phyloP scores from a whole-genome alignment of 306 rosid species.

The Gastrolobium bilobum region DNA sequence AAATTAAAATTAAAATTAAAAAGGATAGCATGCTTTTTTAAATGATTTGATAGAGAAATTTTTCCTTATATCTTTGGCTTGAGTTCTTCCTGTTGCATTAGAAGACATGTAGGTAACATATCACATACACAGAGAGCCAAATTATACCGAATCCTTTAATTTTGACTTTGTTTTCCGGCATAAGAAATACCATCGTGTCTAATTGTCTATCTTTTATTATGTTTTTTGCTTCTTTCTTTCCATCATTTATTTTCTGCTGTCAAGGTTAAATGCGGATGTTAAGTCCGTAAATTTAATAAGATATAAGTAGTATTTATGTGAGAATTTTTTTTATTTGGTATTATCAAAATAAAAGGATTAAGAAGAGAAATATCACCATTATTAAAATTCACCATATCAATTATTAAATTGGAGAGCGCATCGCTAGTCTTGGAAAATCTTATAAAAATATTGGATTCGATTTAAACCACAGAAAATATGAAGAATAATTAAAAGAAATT shows the following conservation, averaged over 20 bases:
- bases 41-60: not conserved
- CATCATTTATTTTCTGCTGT: not conserved
- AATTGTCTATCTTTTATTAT: not conserved
- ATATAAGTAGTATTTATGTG: too few species aligned
- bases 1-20: not conserved
- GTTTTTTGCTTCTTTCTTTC: not conserved
- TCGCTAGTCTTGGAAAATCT: too few species aligned
- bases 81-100: slow-evolving; percentile 23
- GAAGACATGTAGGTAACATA: slow-evolving; percentile 17
- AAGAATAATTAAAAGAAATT: too few species aligned
- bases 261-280: not conserved
- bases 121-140: slow-evolving; percentile 23
- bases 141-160: slow-evolving; percentile 16
- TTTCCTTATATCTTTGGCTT: slow-evolving; percentile 7
- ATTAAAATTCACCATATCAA: too few species aligned
- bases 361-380: too few species aligned
- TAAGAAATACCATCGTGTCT: not conserved
- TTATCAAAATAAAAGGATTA: too few species aligned
- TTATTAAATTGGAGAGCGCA: too few species aligned
- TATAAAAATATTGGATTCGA: too few species aligned
- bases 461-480: too few species aligned
- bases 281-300: not conserved
- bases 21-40: slow-evolving; percentile 1
- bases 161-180: not conserved
- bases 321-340: too few species aligned